These are phyloP conservation scores for Cladophialophora exuberans DNA, from an alignment of 2,329 filamentous ascomycete genomes.

Conservation along the genomic window DNA sequence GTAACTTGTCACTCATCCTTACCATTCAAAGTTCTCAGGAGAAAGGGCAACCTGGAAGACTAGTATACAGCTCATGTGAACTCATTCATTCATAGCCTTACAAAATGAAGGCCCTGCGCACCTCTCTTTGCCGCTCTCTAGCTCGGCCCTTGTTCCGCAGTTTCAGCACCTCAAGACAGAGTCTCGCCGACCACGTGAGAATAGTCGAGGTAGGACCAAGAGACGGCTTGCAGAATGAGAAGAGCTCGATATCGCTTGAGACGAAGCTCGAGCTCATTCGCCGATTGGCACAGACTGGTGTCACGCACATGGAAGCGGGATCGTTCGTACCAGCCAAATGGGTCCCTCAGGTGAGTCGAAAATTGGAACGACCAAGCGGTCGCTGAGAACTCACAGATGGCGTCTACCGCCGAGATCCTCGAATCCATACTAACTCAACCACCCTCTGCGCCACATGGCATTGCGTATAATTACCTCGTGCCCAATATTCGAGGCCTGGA, in stretches of 20 bases:
- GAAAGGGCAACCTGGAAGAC: too few species aligned
- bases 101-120: slow-evolving; percentile 17
- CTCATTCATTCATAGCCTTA: not conserved
- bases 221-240: slow-evolving; percentile 59
- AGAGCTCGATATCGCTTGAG: slow-evolving; percentile 50
- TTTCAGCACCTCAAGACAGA: slow-evolving; percentile 32
- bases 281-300: slow-evolving; percentile 51
- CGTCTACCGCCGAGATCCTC: slow-evolving; percentile 64
- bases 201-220: slow-evolving; percentile 59
- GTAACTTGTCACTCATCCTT: too few species aligned
- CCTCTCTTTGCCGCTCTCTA: not conserved
- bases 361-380: not conserved
- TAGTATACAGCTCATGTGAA: not conserved
- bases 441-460: slow-evolving; percentile 53
- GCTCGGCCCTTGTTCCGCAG: slow-evolving; percentile 11
- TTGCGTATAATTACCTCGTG: slow-evolving; percentile 69
- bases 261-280: slow-evolving; percentile 56
- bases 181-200: slow-evolving; percentile 53
- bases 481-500: slow-evolving; percentile 66
- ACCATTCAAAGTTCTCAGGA: too few species aligned
- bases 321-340: slow-evolving; percentile 59
- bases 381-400: slow-evolving; percentile 56
- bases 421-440: slow-evolving; percentile 56
- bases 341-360: slow-evolving; percentile 53
- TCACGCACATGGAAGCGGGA: slow-evolving; percentile 56